phyloP scores from a whole-genome alignment of 1,139 yeast genomes.

The Saccharomyces hybrid region DNA sequence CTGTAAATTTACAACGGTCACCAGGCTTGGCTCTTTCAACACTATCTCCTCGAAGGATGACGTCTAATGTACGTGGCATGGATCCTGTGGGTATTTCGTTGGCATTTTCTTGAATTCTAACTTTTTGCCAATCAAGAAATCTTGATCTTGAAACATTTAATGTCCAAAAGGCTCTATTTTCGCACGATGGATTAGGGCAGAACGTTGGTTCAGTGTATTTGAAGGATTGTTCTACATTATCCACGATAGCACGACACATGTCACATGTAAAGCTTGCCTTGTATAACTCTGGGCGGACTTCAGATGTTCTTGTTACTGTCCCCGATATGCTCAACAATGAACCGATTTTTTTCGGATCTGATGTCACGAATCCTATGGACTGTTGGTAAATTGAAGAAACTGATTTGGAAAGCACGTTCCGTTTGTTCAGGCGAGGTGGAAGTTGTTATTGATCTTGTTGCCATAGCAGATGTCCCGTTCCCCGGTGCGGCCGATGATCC shows the following conservation, averaged over 20 bases:
- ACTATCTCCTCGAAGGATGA: slow-evolving; percentile 84
- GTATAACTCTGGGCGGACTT: slow-evolving; percentile 91
- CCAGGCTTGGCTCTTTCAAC: slow-evolving; percentile 98
- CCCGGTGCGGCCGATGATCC: slow-evolving; percentile 11
- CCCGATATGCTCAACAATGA: slow-evolving; percentile 80
- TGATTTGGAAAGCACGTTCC: slow-evolving; percentile 79
- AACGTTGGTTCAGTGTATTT: slow-evolving; percentile 92
- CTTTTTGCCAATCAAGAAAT: slow-evolving; percentile 95
- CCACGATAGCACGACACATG: slow-evolving; percentile 74
- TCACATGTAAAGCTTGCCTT: slow-evolving; percentile 87
- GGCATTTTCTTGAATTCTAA: slow-evolving; percentile 90
- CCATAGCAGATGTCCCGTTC: slow-evolving; percentile 21
- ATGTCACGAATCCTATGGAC: slow-evolving; percentile 83
- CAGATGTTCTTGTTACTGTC: slow-evolving; percentile 93
- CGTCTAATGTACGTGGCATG: slow-evolving; percentile 96
- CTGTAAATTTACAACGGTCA: slow-evolving; percentile 89
- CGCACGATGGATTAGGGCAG: slow-evolving; percentile 82
- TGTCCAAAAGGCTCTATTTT: slow-evolving; percentile 81
- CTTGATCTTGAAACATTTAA: slow-evolving; percentile 75
- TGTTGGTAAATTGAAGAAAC: slow-evolving; percentile 81
- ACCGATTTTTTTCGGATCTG: slow-evolving; percentile 84
- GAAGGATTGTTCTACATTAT: slow-evolving; percentile 88
- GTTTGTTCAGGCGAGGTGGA: slow-evolving; percentile 32
- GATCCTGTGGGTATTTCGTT: slow-evolving; percentile 97
- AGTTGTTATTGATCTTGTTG: slow-evolving; percentile 22